phyloP scores from a whole-genome alignment of 2,329 filamentous ascomycete genomes.

The Dryadomyces quercus-mongolicae region DNA sequence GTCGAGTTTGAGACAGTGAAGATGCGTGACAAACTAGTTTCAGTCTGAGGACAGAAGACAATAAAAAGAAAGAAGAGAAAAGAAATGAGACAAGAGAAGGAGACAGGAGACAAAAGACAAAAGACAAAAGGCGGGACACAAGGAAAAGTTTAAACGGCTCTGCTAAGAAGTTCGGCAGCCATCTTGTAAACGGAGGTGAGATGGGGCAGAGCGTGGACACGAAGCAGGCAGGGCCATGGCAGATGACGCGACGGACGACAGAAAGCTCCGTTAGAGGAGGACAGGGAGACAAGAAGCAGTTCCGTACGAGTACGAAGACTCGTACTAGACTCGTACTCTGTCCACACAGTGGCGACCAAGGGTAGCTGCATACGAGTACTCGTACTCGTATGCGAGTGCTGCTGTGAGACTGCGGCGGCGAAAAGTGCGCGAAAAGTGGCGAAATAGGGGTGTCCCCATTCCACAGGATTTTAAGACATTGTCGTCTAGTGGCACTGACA shows the following conservation, averaged over 20 bases:
- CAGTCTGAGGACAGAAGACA: too few species aligned
- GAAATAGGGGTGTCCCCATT: not conserved
- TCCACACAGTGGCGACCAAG: not conserved
- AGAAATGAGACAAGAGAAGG: not conserved
- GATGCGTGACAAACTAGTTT: not conserved
- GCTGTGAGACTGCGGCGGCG: not conserved
- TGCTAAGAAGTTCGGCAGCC: not conserved
- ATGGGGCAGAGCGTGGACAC: not conserved
- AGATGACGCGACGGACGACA: not conserved
- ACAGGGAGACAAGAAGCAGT: not conserved
- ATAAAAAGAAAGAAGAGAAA: not conserved
- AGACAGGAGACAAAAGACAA: not conserved
- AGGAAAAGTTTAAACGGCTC: not conserved
- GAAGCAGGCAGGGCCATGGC: too few species aligned
- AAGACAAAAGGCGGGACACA: not conserved
- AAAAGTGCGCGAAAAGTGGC: not conserved
- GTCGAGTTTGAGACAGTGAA: not conserved
- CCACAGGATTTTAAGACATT: not conserved
- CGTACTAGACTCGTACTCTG: not conserved
- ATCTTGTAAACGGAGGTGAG: not conserved
- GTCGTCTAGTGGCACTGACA: not conserved
- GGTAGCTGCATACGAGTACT: not conserved
- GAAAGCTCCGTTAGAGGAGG: not conserved
- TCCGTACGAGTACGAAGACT: not conserved
- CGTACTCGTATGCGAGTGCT: not conserved